Evolutionary conservation across 73 alveolate species (phyloP), one percentile per base, ranked within the genome.

Genomic region (Urostyla sp.): DNA sequence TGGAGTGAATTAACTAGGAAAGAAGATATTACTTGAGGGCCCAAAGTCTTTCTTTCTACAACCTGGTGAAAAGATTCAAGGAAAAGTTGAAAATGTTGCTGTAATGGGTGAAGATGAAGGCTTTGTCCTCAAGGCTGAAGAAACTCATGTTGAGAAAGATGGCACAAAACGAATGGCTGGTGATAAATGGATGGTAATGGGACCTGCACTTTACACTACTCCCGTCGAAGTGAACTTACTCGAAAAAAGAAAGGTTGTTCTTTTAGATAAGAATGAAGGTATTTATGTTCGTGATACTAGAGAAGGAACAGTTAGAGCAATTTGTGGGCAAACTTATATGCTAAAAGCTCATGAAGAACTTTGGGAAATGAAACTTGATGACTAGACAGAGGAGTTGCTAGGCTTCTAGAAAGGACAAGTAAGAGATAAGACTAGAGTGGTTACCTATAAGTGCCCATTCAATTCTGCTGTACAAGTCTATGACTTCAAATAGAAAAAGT

Each of bases 341-440:
- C 82, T 89, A 6, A 77, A 89, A 57, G 89, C 94, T 21, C 96
- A 89, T 57, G 96, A 89, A 56, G 96, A 89, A 60, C 81, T 89
- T 32, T 89, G 93, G 94, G 82, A 84, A 16, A 89, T 89, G 96
- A n/a, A n/a, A n/a, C n/a, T n/a, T n/a, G n/a, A n/a, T n/a, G n/a
- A n/a, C n/a, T n/a, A n/a, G n/a, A n/a, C n/a, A n/a, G n/a, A n/a
- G n/a, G n/a, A n/a, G n/a, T n/a, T n/a, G n/a, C n/a, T n/a, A n/a
- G n/a, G n/a, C n/a, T n/a, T 20, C 36, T n/a, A 21, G 24, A 46
- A 16, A 4, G 67, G 54, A 18, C 45, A 28, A 38, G 58, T 44
- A n/a, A 75, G 76, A 31, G 91, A 82, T 11, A 89, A 86, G 74
- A 66, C 89, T 18, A 85, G 87, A 44, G 84, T 90, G 26, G 96